Conservation (phyloP, 306 rosid genomes). For the Inga laurina region DNA sequence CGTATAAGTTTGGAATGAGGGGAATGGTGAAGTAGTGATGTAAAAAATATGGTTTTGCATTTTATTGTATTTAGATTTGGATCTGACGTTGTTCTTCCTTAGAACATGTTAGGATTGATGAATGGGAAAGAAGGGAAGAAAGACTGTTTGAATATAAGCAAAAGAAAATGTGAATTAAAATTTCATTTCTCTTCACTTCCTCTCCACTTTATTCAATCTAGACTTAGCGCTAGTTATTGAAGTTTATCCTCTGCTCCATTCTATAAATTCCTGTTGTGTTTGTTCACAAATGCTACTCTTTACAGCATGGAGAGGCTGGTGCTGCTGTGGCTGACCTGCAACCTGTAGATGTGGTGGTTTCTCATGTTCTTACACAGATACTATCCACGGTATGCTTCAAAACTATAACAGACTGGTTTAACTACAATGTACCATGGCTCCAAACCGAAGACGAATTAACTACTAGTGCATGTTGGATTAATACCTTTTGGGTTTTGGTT, state of each 20-base stretch:
- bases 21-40: not conserved
- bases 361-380: conserved; percentile 83
- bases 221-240: not conserved
- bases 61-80: not conserved
- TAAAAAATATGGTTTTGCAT: not conserved
- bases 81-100: not conserved
- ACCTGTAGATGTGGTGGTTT: conserved; percentile 85
- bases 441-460: not conserved
- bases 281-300: conserved; percentile 37
- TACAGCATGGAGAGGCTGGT: conserved; percentile 98
- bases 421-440: not conserved
- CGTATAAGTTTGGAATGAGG: not conserved
- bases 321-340: conserved; percentile 80
- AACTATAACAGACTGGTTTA: conserved; percentile 15
- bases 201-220: not conserved
- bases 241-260: conserved; percentile 17
- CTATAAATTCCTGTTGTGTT: conserved; percentile 11
- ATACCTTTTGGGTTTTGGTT: not conserved
- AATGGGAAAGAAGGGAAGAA: not conserved
- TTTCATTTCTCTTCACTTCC: not conserved
- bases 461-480: conserved; percentile 2
- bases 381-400: conserved; percentile 67
- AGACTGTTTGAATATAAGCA: not conserved
- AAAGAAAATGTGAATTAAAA: not conserved
- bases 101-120: not conserved